A percentile compares a stretch with the other conserved stretches of the same genome.
Conservation (phyloP, 441 rosid genomes). For the Adansonia rubrostipa region DNA sequence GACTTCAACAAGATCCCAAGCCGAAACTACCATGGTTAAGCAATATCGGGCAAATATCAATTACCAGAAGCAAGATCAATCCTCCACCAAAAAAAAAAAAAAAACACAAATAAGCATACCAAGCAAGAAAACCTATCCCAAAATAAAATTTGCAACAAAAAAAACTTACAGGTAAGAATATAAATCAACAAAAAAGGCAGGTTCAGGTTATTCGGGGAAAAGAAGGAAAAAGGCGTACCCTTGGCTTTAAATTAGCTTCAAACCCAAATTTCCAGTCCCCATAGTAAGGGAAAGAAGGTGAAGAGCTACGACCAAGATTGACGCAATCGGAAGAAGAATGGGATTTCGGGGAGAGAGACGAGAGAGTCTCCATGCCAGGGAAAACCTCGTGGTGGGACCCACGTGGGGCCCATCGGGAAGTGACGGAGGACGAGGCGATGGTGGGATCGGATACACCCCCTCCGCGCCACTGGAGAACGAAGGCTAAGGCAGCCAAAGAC, state of each 20-base stretch:
- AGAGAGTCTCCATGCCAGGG: conserved; percentile 87
- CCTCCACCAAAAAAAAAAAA: neutral
- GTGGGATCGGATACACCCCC: conserved; percentile 70
- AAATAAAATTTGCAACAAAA: neutral
- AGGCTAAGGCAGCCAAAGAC: conserved; percentile 86
- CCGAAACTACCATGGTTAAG: neutral
- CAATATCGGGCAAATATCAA: neutral
- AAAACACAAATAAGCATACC: neutral
- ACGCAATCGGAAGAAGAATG: conserved; percentile 66
- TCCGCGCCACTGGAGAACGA: conserved; percentile 89
- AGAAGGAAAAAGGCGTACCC: conserved; percentile 41
- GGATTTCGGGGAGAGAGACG: conserved; percentile 61
- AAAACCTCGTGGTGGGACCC: conserved; percentile 78
- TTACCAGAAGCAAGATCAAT: conserved; percentile 4
- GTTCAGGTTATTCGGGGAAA: conserved; percentile 25
- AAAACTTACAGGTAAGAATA: neutral
- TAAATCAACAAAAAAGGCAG: conserved; percentile 2
- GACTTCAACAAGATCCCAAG: neutral
- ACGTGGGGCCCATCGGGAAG: conserved; percentile 69
- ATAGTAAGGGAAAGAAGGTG: conserved; percentile 90
- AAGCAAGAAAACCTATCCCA: neutral
- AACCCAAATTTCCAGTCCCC: conserved; percentile 79
- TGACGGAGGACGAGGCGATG: conserved; percentile 37
- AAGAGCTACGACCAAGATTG: conserved; percentile 63
- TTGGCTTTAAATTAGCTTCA: conserved; percentile 70